Conservation (phyloP, 2,329 filamentous ascomycete species). For the Paramyrothecium sp. region DNA sequence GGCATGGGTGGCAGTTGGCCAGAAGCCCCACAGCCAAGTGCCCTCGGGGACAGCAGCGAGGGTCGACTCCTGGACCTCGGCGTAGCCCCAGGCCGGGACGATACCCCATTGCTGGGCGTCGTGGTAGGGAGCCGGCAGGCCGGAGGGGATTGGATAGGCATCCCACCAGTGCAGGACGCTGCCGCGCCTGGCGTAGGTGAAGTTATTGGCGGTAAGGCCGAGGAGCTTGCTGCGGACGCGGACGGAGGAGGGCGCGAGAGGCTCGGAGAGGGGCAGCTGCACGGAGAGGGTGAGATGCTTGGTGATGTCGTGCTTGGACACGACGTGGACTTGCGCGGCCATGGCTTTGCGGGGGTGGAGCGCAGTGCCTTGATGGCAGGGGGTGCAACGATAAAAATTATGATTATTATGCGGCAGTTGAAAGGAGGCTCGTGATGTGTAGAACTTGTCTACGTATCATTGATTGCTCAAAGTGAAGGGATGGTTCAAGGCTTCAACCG, state of each 20-base stretch:
- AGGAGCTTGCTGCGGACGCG: conserved; percentile 25
- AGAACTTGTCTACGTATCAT: too few relatives aligned
- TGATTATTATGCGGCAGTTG: too few relatives aligned
- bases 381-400: too few relatives aligned
- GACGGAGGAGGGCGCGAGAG: conserved; percentile 23
- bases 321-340: conserved; percentile 20
- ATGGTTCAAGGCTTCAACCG: too few relatives aligned
- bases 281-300: conserved; percentile 14
- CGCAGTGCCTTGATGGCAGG: too few relatives aligned
- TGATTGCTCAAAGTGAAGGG: too few relatives aligned
- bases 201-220: conserved; percentile 30
- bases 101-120: conserved; percentile 40
- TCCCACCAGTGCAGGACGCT: conserved; percentile 35
- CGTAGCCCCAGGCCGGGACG: conserved; percentile 48
- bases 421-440: too few relatives aligned
- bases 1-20: conserved; percentile 36
- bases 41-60: conserved; percentile 29
- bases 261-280: conserved; percentile 3
- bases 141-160: conserved; percentile 37
- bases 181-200: conserved; percentile 29
- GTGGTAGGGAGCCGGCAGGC: conserved; percentile 29
- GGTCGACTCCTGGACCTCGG: conserved; percentile 38
- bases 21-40: conserved; percentile 38
- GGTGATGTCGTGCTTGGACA: conserved; percentile 22
- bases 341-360: not conserved